Base-by-base conservation (phyloP, 768 basidiomycete species). In the Amylocystis lapponica region DNA sequence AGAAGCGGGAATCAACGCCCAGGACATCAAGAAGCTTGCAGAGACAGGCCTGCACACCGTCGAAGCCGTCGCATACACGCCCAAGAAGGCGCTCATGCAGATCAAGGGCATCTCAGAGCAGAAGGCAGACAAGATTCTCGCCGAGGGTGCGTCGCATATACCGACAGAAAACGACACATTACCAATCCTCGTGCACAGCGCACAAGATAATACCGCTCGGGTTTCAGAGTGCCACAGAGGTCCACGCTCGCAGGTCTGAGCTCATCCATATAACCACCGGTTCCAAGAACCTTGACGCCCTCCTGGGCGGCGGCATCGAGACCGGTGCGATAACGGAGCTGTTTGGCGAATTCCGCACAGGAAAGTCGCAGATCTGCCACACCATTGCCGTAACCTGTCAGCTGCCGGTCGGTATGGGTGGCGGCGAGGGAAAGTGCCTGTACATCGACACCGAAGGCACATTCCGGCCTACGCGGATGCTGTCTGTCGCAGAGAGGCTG, bases 371-470 rank as follows among this genome's bases (percentile, higher is more conserved):
- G 59, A 76, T 99, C 36, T 98, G 96, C 61, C 96, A 99, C 60
- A 97, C 95, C 0, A 80, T 99, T 35, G 93, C 96, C 3, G 96
- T 97, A 10, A 97, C 96, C 4, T 99, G 96, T 59, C 95, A 98
- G 68, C 76, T 98, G 12, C 96, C 96, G 2, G 86, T 93, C 32
- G 85, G 79, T 56, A 97, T 98, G 94, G 95, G 96, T 16, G 96
- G 96, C 13, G 96, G 96, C 11, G 96, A 99, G 66, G 96, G 96
- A 29, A 99, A 99, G 67, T 97, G 95, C 59, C 70, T 99, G 34
- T 99, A 96, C 65, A 97, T 99, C 66, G 96, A 99, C 63, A 98
- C 96, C 0, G 96, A 99, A 59, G 95, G 95, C 21, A 99, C 96
- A 8, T 99, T 99, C 72, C 92, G 96, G 54, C 96, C 96, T 17